These are phyloP conservation scores for Phaseolus coccineus DNA, from an alignment of 331 rosid genomes.

Conservation along the genomic window DNA sequence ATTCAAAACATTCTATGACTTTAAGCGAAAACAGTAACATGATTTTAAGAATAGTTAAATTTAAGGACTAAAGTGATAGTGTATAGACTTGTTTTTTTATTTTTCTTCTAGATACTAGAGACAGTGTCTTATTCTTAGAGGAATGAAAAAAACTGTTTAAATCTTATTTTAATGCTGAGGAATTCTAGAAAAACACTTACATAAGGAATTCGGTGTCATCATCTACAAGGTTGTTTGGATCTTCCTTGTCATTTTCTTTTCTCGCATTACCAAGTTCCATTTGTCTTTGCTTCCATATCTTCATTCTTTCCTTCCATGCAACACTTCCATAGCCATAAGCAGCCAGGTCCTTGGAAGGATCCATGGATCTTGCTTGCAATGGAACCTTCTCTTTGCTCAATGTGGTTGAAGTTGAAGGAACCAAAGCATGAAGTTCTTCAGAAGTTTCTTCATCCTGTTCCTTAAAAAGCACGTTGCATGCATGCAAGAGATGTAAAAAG, in stretches of 20 bases:
- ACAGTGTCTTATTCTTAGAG: too few species aligned
- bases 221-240: constrained; percentile 35
- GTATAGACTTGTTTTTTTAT: too few species aligned
- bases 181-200: constrained; percentile 32
- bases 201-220: constrained; percentile 52
- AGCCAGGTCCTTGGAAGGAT: constrained; percentile 83
- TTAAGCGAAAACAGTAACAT: too few species aligned
- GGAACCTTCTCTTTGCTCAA: constrained; percentile 39
- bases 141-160: background rate
- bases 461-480: constrained; percentile 27
- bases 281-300: constrained; percentile 74
- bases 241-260: constrained; percentile 31
- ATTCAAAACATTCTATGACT: too few species aligned
- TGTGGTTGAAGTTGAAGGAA: constrained; percentile 40
- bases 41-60: too few species aligned
- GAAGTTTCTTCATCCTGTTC: constrained; percentile 39
- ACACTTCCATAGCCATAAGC: constrained; percentile 89
- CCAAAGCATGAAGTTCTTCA: constrained; percentile 45
- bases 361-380: constrained; percentile 79
- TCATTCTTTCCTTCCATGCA: constrained; percentile 90
- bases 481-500: constrained; percentile 11
- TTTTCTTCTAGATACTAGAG: too few species aligned
- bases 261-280: constrained; percentile 43
- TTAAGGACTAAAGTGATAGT: too few species aligned
- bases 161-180: background rate